These are phyloP conservation scores for Ganoderma lingzhi DNA, from an alignment of 1,284 basidiomycete genomes.

Conservation along the genomic window DNA sequence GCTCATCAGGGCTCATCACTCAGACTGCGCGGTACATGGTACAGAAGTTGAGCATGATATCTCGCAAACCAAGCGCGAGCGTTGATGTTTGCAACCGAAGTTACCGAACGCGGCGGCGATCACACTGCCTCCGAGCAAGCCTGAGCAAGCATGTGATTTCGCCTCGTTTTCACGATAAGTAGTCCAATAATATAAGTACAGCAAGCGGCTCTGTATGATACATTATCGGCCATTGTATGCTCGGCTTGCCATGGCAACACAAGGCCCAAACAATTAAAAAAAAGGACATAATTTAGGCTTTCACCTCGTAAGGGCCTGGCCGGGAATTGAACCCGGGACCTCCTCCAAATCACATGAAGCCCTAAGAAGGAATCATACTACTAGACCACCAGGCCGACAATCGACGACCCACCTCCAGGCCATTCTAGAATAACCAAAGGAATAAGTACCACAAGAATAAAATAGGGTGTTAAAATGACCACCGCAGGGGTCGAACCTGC, in stretches of 20 bases:
- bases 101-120: neutral
- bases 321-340: conserved; percentile 89
- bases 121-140: neutral
- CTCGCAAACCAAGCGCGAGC: too few species aligned
- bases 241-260: too few species aligned
- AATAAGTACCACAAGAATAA: neutral
- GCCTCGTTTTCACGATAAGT: neutral
- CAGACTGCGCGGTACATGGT: neutral
- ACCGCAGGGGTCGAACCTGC: conserved; percentile 58
- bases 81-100: neutral
- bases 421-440: too few species aligned
- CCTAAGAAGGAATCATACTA: conserved; percentile 9
- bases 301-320: conserved; percentile 71
- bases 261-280: conserved; percentile 81
- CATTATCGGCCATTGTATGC: too few species aligned
- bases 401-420: too few species aligned
- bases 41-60: neutral
- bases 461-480: conserved; percentile 40
- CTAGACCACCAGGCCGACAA: conserved; percentile 4
- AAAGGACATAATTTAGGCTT: conserved; percentile 71
- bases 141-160: neutral
- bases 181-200: too few species aligned
- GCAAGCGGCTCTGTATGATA: too few species aligned
- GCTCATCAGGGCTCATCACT: neutral
- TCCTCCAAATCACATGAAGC: conserved; percentile 59